Base-by-base conservation (phyloP, 768 basidiomycete genomes). In the Strobilomyces echinocephalus region DNA sequence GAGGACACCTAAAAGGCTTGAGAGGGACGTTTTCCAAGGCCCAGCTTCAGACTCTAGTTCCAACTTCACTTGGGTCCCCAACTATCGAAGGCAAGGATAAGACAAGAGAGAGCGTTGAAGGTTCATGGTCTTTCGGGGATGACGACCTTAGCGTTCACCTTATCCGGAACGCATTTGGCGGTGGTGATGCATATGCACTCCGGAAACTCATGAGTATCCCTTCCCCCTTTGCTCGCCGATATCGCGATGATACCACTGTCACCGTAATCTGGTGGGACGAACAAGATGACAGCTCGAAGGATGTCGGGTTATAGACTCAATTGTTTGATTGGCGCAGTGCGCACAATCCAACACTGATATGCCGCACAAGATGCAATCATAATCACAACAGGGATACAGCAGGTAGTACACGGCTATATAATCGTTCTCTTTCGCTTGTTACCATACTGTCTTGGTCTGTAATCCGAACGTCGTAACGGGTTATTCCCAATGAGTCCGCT, bases 91-190 rank as follows among this genome's bases (percentile, higher is more conserved):
- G 85, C 52, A 87, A 88, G 65, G 71, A 76, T 58, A 76, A 76
- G 65, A 57, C 46, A 47, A 68, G 59, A 45, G 67, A 69, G 49
- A 61, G 57, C 21, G 61, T 61, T 10, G 64, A 76, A 31, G 82
- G 82, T 14, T 74, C 77, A 10, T 93, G 91, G 91, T 78, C 80
- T 8, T 95, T 95, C 60, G 79, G 76, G 45, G 90, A 94, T 62
- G 83, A 84, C 16, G 88, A 92, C 60, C 63, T 89, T 51, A 79
- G 86, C 55, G 82, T 87, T 36, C 93, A 95, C 69, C 73, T 95
- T 16, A 91, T 95, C 53, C 78, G 92, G 56, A 95, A 95, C 64
- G 90, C 92, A n/a, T 83, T 94, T 54, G 91, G 91, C n/a, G 91
- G 93, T 30, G 88, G 81, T 2, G 80, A 94, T 63, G 75, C 79